Evolutionary conservation across 2,329 filamentous ascomycete species (phyloP).

Genomic region (Canariomyces notabilis): DNA sequence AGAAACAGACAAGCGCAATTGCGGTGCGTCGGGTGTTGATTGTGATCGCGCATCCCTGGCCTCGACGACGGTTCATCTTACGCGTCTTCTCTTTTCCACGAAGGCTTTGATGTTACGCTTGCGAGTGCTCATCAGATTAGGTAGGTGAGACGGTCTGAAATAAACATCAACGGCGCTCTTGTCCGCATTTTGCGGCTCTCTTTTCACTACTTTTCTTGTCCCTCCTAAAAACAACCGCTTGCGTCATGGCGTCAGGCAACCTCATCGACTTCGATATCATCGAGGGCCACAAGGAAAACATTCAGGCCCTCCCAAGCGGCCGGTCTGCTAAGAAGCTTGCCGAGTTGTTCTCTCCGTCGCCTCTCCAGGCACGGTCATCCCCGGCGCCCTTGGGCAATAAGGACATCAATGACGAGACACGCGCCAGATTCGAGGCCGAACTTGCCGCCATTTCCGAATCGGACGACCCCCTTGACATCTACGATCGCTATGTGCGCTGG

Average conservation of each 20-base stretch:
- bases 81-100: neutral
- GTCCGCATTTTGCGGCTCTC: neutral
- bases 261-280: slow-evolving; percentile 82
- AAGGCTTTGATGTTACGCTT: neutral
- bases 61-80: neutral
- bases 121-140: neutral
- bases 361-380: slow-evolving; percentile 52
- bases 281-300: slow-evolving; percentile 96
- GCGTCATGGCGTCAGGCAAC: slow-evolving; percentile 49
- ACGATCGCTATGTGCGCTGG: slow-evolving; percentile 96
- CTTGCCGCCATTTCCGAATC: slow-evolving; percentile 73
- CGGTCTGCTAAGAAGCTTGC: slow-evolving; percentile 86
- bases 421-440: slow-evolving; percentile 83
- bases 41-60: slow-evolving; percentile 12
- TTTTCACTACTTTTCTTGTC: neutral
- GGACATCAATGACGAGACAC: slow-evolving; percentile 71
- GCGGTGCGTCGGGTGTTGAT: neutral
- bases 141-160: neutral
- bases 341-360: slow-evolving; percentile 68
- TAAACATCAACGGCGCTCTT: neutral
- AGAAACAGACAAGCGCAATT: slow-evolving; percentile 11
- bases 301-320: slow-evolving; percentile 82
- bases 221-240: neutral
- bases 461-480: slow-evolving; percentile 92
- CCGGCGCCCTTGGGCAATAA: slow-evolving; percentile 65